phyloP scores from a whole-genome alignment of 345 rosid genomes.

The Salix dunnii region DNA sequence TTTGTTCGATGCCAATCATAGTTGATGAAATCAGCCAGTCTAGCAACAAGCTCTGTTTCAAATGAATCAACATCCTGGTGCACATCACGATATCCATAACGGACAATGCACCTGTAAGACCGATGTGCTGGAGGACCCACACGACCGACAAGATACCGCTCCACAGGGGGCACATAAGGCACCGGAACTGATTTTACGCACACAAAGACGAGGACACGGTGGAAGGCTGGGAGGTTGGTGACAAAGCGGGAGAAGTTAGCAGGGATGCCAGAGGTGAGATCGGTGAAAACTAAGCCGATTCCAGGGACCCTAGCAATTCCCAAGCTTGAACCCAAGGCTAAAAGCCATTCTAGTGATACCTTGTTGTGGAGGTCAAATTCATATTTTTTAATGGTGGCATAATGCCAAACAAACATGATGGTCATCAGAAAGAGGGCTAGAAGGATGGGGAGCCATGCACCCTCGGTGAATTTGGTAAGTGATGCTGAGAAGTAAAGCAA shows the following conservation, averaged over 20 bases:
- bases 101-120: slow-evolving; percentile 84
- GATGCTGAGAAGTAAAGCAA: slow-evolving; percentile 98
- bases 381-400: slow-evolving; percentile 82
- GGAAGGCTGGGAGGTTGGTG: slow-evolving; percentile 98
- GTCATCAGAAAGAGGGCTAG: slow-evolving; percentile 80
- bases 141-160: slow-evolving; percentile 91
- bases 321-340: slow-evolving; percentile 85
- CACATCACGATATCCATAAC: slow-evolving; percentile 93
- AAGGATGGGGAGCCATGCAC: slow-evolving; percentile 99
- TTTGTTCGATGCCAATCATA: slow-evolving; percentile 57
- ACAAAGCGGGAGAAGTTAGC: slow-evolving; percentile 98
- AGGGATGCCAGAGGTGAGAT: slow-evolving; percentile 89
- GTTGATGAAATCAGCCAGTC: slow-evolving; percentile 67
- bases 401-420: slow-evolving; percentile 97
- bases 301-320: slow-evolving; percentile 95
- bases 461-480: slow-evolving; percentile 87
- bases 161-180: slow-evolving; percentile 80
- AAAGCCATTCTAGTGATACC: slow-evolving; percentile 95
- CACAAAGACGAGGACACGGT: slow-evolving; percentile 80
- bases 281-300: slow-evolving; percentile 87
- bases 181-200: slow-evolving; percentile 95
- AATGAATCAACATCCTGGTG: slow-evolving; percentile 91
- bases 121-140: slow-evolving; percentile 85
- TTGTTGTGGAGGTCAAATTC: slow-evolving; percentile 95
- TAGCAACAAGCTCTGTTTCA: slow-evolving; percentile 65